These are phyloP conservation scores for Pichia sp. DNA, from an alignment of 1,139 yeast genomes.

Conservation along the genomic window DNA sequence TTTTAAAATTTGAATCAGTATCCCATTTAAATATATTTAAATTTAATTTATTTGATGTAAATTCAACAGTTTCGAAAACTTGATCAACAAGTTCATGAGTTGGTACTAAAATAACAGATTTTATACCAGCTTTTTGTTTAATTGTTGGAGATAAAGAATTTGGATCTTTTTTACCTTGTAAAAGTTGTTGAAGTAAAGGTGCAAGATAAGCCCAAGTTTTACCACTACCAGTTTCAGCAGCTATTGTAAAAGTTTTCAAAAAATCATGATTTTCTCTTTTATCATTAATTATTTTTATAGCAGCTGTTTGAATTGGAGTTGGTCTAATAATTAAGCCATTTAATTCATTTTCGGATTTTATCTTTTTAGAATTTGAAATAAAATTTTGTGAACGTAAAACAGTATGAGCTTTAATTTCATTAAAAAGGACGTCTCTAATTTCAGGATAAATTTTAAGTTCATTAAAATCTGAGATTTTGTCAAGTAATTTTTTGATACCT, in stretches of 20 bases:
- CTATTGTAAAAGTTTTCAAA: constrained; percentile 66
- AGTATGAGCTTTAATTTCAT: constrained; percentile 51
- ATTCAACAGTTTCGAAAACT: constrained; percentile 49
- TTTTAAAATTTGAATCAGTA: constrained; percentile 33
- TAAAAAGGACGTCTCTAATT: constrained; percentile 56
- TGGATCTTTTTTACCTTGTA: constrained; percentile 39
- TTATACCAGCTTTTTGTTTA: constrained; percentile 37
- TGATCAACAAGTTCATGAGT: constrained; percentile 86
- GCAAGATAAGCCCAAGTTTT: constrained; percentile 89
- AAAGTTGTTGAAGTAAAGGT: constrained; percentile 51
- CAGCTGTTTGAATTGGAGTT: constrained; percentile 57
- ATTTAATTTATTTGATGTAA: constrained; percentile 37
- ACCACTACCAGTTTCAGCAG: constrained; percentile 97
- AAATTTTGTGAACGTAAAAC: constrained; percentile 32
- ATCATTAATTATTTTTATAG: constrained; percentile 43
- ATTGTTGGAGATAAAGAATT: constrained; percentile 8
- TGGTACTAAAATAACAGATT: constrained; percentile 74
- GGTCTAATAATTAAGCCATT: constrained; percentile 40
- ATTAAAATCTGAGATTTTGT: constrained; percentile 54
- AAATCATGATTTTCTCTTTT: constrained; percentile 32
- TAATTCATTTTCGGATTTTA: constrained; percentile 31
- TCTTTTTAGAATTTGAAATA: constrained; percentile 40
- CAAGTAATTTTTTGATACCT: constrained; percentile 32
- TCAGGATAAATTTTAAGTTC: constrained; percentile 61
- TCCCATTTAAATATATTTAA: constrained; percentile 56